phyloP scores from a whole-genome alignment of 176 grass and related monocot species.

The Ampelocalamus luodianensis region DNA sequence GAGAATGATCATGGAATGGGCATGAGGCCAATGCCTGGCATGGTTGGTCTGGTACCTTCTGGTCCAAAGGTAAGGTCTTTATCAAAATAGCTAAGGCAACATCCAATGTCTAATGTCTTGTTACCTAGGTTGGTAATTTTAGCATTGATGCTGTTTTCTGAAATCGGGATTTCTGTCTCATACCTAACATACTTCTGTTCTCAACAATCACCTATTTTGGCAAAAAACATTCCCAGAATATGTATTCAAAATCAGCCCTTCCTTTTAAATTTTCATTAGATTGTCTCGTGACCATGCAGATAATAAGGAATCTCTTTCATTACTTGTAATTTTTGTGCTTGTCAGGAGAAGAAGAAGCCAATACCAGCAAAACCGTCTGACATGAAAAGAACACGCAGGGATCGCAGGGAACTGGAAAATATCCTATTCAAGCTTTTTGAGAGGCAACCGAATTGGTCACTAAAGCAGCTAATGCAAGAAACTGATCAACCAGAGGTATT shows the following conservation, averaged over 20 bases:
- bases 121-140: not conserved
- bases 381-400: constrained; percentile 74
- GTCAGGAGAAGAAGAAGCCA: constrained; percentile 85
- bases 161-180: not conserved
- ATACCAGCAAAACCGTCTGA: constrained; percentile 58
- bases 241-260: not conserved
- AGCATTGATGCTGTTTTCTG: not conserved
- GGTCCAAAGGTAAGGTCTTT: constrained; percentile 56
- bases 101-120: not conserved
- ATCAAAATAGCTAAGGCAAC: not conserved
- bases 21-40: constrained; percentile 85
- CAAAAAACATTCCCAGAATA: not conserved
- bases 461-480: constrained; percentile 83
- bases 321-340: not conserved
- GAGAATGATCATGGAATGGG: constrained; percentile 68
- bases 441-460: constrained; percentile 87
- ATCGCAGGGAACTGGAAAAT: constrained; percentile 73
- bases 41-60: constrained; percentile 60
- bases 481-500: constrained; percentile 90
- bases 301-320: not conserved
- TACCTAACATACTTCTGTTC: not conserved
- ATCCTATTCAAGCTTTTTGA: constrained; percentile 96
- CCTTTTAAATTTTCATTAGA: not conserved
- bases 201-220: not conserved
- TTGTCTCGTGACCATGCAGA: not conserved